Conservation (phyloP, 768 basidiomycete species). For the Hygrophoropsis aurantiaca region DNA sequence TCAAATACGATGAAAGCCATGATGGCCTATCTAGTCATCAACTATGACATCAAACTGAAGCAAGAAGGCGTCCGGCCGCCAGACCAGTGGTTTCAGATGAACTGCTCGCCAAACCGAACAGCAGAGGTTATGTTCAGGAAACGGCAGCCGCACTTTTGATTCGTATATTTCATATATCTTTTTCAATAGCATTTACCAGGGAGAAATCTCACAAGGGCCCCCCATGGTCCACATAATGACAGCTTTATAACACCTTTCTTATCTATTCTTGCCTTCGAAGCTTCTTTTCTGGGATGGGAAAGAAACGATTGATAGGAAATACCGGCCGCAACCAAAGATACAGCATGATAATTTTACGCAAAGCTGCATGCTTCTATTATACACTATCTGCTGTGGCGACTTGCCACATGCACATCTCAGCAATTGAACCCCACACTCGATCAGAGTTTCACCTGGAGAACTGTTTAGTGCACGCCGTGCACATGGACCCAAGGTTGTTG, state of each 20-base stretch:
- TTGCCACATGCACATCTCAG: too few relatives aligned
- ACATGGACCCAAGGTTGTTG: too few relatives aligned
- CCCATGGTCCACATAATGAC: slow-evolving; percentile 11
- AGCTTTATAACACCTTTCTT: slow-evolving; percentile 7
- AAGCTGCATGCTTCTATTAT: too few relatives aligned
- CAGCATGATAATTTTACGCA: too few relatives aligned
- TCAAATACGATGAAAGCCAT: slow-evolving; percentile 39
- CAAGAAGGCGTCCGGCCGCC: slow-evolving; percentile 33
- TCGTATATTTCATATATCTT: slow-evolving; percentile 1
- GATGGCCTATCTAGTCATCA: slow-evolving; percentile 39
- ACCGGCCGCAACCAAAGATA: too few relatives aligned
- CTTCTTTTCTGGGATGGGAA: slow-evolving; percentile 4
- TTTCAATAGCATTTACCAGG: slow-evolving; percentile 9
- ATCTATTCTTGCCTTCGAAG: slow-evolving; percentile 4
- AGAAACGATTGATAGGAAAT: neutral
- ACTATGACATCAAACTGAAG: slow-evolving; percentile 40
- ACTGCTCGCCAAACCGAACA: slow-evolving; percentile 33
- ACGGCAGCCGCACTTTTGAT: slow-evolving; percentile 14
- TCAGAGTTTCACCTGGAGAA: too few relatives aligned
- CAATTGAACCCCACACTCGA: too few relatives aligned
- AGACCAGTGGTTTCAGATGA: slow-evolving; percentile 34
- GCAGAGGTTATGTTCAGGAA: slow-evolving; percentile 39
- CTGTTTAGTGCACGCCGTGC: too few relatives aligned
- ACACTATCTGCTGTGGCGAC: too few relatives aligned
- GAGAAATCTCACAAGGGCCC: slow-evolving; percentile 7